Evolutionary conservation across 495 filamentous ascomycete genomes (phyloP), one percentile per base, ranked within the genome.

Genomic region (Halenospora varia): DNA sequence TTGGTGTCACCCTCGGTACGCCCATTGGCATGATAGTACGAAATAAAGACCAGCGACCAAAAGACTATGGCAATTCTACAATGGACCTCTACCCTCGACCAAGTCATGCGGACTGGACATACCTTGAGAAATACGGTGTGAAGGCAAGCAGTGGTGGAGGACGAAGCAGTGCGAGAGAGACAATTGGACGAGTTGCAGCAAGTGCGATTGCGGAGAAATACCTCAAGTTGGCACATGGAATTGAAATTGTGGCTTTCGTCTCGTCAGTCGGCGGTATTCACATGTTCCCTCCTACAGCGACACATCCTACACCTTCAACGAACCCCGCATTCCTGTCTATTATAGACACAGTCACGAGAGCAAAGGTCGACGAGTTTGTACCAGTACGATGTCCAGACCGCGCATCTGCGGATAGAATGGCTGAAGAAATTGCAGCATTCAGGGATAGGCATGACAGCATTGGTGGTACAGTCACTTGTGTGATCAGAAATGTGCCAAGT

Each of bases 131-230:
- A 73, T 98, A 98, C 64, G 94, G 94, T 10, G 87, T 97, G 53
- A 94, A 96, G 77, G 91, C 95, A 4, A 89, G 85, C 71, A 92
- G 87, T 59, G 94, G 94, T 57, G 94, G 94, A 60, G 95, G 94
- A 23, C 82, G 95, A 60, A 94, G 89, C 71, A 91, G 87, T 68
- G 94, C 94, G 17, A 80, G 94, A 53, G 94, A 98, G 80, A 98
- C 94, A 10, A 96, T 98, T 64, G 77, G 91, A 29, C 84, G 94
- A 59, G 94, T 97, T 24, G 92, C 93, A 22, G 92, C 94, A n/a
- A 92, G 94, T 52, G 87, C 91, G 46, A 90, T 97, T 68, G 91
- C 91, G 24, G 94, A 98, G 73, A 96, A 97, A 67, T 97, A 94
- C 75, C 80, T 98, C 10, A 74, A 74, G 53, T 73, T 92, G 25